Evolutionary conservation across 257 asterid species (phyloP), one percentile per base, ranked within the genome.

Genomic region (Salvia hispanica): DNA sequence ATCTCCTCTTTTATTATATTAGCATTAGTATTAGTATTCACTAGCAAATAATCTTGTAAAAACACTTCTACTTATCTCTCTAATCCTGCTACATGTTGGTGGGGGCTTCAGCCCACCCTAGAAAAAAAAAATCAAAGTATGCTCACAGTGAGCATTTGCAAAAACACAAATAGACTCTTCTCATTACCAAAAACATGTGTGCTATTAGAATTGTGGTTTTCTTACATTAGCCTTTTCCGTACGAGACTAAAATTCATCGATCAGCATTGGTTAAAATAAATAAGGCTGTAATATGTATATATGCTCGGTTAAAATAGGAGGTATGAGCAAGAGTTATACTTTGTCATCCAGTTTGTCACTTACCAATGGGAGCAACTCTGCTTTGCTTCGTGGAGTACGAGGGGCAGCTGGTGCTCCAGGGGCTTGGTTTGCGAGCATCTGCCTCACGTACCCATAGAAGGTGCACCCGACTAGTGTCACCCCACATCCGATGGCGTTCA

Each of bases 381-480:
- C 53, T 59, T 79, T 85, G 74, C 62, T 72, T 46, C 83, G 74
- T 33, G 91, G 95, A 2, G 95, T 82, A 36, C 14, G 60, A 3
- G 70, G 71, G 2, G 95, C 78, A 5, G 79, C 79, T 1, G 98
- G 92, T 1, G 87, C 73, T 14, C 83, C 91, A 0, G 96, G 87
- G 46, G 84, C 4, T 71, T 81, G 89, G 39, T 79, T 88, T 2
- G 97, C 80, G 43, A 86, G 81, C 74, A 54, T 18, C 67, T 92
- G 97, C 73, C 98, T 85, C 25, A 90, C 95, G 40, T 85, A 92
- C 46, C 97, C 98, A 13, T 92, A 92, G 83, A 92, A 92, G 7
- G 97, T 86, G 64, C 98, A 92, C 3, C 98, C 98, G 0, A 90
- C 8, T 16, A 92, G 92, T 0, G 98, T 90, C 63, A 92, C 76